These are phyloP conservation scores for Piper betle DNA, from an alignment of 164 flowering plant genomes.

Conservation along the genomic window DNA sequence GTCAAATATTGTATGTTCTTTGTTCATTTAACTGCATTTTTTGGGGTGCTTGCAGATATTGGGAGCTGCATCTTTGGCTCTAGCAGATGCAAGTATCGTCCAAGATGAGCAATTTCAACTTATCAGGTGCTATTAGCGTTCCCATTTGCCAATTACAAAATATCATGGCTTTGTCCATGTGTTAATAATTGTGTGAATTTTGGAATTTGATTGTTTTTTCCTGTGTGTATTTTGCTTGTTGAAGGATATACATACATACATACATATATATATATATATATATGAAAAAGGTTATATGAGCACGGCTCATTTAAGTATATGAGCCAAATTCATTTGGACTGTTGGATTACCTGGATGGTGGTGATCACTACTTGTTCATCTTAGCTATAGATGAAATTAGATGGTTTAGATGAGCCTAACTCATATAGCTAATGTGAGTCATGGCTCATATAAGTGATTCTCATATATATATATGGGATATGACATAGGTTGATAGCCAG, in stretches of 20 bases:
- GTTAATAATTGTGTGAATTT: no score
- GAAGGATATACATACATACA: neutral
- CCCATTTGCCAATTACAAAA: neutral
- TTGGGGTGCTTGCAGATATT: constrained; percentile 41
- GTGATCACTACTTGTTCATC: no score
- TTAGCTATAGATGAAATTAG: no score
- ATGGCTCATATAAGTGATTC: no score
- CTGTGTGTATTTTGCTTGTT: neutral
- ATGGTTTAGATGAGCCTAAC: no score
- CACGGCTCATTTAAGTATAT: no score
- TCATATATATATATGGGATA: no score
- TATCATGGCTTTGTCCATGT: neutral
- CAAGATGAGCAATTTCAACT: constrained; percentile 93
- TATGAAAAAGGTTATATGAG: no score
- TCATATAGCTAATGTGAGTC: no score
- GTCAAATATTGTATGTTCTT: neutral
- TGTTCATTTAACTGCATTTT: neutral
- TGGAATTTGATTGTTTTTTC: neutral
- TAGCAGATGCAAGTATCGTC: constrained; percentile 58
- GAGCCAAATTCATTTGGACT: no score
- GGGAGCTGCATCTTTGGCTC: constrained; percentile 59
- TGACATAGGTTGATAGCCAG: neutral
- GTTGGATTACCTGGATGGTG: no score
- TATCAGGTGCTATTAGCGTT: constrained; percentile 47
- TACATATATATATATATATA: no score